A percentile compares a stretch with the other conserved stretches of the same genome.
phyloP scores from a whole-genome alignment of 2,329 filamentous ascomycete genomes.

The Chaetomiaceae sp. region DNA sequence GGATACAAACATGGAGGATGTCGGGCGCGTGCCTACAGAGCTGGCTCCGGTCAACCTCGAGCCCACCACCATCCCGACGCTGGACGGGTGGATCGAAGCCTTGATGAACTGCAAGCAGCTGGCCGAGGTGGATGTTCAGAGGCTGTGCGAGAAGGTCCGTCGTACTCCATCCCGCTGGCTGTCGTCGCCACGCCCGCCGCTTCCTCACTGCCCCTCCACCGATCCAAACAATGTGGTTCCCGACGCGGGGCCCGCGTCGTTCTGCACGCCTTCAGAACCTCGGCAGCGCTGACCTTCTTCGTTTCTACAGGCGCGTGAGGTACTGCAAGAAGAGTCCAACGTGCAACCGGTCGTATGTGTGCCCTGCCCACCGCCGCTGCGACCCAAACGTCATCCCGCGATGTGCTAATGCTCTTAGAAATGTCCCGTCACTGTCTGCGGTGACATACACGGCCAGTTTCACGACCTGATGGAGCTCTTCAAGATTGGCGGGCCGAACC shows the following conservation, averaged over 20 bases:
- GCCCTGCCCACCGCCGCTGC: conserved; percentile 1
- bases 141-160: conserved; percentile 92
- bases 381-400: neutral
- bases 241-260: no score
- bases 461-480: conserved; percentile 99
- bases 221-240: neutral
- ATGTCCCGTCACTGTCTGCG: conserved; percentile 97
- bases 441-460: conserved; percentile 98
- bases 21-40: conserved; percentile 76
- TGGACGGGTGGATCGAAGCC: conserved; percentile 98
- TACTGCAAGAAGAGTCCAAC: conserved; percentile 95
- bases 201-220: neutral
- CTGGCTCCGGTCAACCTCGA: conserved; percentile 65
- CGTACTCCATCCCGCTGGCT: neutral
- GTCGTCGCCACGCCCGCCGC: neutral
- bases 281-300: conserved; percentile 28
- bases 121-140: conserved; percentile 87
- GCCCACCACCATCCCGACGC: conserved; percentile 81
- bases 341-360: conserved; percentile 89
- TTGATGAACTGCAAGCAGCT: conserved; percentile 99
- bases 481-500: conserved; percentile 96
- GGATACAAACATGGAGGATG: conserved; percentile 99
- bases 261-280: neutral
- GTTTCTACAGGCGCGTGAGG: conserved; percentile 71
- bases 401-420: conserved; percentile 52